These are phyloP conservation scores for Gynochthodes officinalis DNA, from an alignment of 257 asterid species.

Conservation along the genomic window DNA sequence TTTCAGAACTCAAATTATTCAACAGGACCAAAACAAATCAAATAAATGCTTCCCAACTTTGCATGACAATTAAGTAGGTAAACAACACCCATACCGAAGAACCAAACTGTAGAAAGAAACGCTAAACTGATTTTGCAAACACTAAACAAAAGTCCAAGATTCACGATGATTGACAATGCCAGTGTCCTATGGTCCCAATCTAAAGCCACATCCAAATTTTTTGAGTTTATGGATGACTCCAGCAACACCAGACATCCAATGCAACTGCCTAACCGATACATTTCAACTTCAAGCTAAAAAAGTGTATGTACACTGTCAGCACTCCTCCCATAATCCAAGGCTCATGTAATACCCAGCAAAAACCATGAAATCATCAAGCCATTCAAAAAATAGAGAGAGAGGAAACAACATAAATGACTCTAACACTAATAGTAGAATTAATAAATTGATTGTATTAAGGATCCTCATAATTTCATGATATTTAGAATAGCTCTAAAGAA, in stretches of 20 bases:
- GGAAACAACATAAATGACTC: background rate
- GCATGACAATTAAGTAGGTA: background rate
- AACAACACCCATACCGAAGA: background rate
- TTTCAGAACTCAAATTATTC: background rate
- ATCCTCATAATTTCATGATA: background rate
- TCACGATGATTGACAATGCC: no score
- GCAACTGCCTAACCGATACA: background rate
- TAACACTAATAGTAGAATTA: background rate
- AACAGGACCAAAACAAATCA: background rate
- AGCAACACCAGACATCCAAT: background rate
- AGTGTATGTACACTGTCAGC: background rate
- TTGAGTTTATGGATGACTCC: background rate
- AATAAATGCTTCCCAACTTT: background rate
- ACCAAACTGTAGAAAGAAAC: background rate
- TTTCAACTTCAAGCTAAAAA: background rate
- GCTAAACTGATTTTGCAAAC: background rate
- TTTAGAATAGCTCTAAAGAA: background rate
- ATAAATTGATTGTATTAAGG: background rate
- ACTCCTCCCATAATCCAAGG: background rate
- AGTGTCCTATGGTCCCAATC: background rate
- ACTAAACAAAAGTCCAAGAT: background rate
- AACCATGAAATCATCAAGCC: background rate
- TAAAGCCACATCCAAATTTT: background rate
- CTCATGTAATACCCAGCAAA: background rate
- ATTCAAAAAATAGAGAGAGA: background rate